Percentiles rank a stretch among this genome's conserved stretches.
Conservation (phyloP, 1,139 yeast genomes). For the Meyerozyma carpophila region DNA sequence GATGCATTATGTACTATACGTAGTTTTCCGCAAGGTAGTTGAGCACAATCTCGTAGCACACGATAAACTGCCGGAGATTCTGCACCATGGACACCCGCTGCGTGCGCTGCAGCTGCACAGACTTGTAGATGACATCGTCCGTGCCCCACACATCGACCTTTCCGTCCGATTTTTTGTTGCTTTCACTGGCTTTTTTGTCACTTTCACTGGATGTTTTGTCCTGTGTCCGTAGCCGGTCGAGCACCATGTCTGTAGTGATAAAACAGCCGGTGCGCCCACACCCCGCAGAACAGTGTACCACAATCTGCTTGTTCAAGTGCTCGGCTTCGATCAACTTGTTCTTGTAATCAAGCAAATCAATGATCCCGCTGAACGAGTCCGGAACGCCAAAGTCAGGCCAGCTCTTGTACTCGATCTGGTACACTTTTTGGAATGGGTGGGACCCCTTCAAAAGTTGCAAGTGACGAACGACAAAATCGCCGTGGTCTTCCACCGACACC, state of each 20-base stretch:
- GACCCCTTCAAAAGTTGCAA: background rate
- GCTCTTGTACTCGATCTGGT: conserved; percentile 63
- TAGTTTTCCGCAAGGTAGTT: conserved; percentile 12
- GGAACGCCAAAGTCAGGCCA: conserved; percentile 88
- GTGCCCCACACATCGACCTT: conserved; percentile 10
- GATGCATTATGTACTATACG: background rate
- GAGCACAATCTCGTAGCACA: conserved; percentile 37
- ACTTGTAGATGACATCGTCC: conserved; percentile 24
- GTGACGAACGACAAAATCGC: background rate
- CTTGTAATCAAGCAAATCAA: conserved; percentile 50
- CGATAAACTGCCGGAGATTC: conserved; percentile 39
- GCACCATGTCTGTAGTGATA: conserved; percentile 13
- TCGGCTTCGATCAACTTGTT: conserved; percentile 23
- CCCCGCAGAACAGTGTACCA: conserved; percentile 23
- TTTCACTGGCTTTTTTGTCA: too few species aligned
- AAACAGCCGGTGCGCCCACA: conserved; percentile 16
- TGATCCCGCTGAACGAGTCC: conserved; percentile 43
- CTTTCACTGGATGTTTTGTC: too few species aligned
- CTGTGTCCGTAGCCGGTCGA: conserved; percentile 3
- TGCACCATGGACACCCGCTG: conserved; percentile 46
- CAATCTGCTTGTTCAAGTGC: conserved; percentile 16
- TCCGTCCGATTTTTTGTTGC: background rate
- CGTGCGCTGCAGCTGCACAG: conserved; percentile 36
- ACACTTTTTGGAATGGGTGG: conserved; percentile 21
- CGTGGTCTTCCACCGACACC: background rate